Conservation (phyloP, 352 stramenopile species). For the Elongisporangium senticosum region DNA sequence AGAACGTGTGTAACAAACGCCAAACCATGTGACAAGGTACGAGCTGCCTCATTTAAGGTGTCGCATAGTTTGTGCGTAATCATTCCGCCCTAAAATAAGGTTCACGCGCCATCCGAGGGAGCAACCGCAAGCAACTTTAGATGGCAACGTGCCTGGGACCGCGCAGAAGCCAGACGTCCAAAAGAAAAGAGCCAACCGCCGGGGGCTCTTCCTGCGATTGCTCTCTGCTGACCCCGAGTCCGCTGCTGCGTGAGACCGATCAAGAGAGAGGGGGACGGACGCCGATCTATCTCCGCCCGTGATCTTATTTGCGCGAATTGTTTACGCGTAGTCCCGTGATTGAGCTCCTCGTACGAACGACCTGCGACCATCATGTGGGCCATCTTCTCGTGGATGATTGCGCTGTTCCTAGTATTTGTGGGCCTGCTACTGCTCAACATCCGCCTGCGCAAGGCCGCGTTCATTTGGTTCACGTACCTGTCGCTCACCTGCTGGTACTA, state of each 20-base stretch:
- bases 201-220: background rate
- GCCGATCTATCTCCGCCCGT: background rate
- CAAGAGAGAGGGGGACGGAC: background rate
- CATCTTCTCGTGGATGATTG: constrained; percentile 29
- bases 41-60: background rate
- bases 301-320: background rate
- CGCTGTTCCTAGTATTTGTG: constrained; percentile 32
- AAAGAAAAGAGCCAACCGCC: background rate
- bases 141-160: background rate
- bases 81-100: background rate
- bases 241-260: background rate
- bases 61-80: background rate
- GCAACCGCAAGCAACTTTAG: background rate
- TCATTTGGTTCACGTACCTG: constrained; percentile 71
- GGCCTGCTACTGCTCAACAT: constrained; percentile 36
- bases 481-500: constrained; percentile 84
- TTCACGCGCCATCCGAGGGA: background rate
- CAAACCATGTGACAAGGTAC: background rate
- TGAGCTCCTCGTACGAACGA: background rate
- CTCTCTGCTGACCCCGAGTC: background rate
- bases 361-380: constrained; percentile 6
- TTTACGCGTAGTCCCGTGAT: background rate
- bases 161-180: background rate
- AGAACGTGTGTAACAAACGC: background rate
- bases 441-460: constrained; percentile 48